Percentiles rank a stretch among this genome's conserved stretches.
Conservation (phyloP, 768 basidiomycete species). For the Calvatia gigantea region DNA sequence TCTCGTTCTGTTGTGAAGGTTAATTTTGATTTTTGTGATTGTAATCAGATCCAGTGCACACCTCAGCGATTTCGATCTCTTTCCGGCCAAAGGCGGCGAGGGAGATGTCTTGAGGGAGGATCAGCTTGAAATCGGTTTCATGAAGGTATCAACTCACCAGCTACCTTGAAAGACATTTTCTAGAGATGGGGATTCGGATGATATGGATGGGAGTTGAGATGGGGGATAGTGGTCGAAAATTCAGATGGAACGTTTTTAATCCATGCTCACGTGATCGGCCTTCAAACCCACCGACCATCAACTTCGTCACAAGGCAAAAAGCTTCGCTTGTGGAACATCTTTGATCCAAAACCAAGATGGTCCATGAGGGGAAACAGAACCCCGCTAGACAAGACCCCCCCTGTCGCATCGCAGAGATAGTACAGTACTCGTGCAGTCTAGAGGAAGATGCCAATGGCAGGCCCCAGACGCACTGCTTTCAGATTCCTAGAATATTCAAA, state of each 20-base stretch:
- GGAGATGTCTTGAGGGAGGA: slow-evolving; percentile 65
- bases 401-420: slow-evolving; percentile 67
- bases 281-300: not conserved
- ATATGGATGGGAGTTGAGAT: slow-evolving; percentile 21
- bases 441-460: slow-evolving; percentile 24
- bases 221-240: slow-evolving; percentile 16
- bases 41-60: slow-evolving; percentile 26
- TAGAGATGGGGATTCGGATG: slow-evolving; percentile 20
- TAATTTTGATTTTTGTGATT: slow-evolving; percentile 16
- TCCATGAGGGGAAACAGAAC: not conserved
- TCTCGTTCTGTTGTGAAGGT: slow-evolving; percentile 62
- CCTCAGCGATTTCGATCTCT: slow-evolving; percentile 99
- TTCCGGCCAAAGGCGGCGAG: slow-evolving; percentile 99
- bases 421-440: slow-evolving; percentile 64
- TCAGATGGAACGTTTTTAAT: slow-evolving; percentile 33
- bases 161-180: slow-evolving; percentile 87
- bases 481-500: slow-evolving; percentile 70
- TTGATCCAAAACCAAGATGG: not conserved
- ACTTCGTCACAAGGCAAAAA: too few species aligned
- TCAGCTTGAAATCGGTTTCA: not conserved
- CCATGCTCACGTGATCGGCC: slow-evolving; percentile 29
- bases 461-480: slow-evolving; percentile 56
- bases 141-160: slow-evolving; percentile 46
- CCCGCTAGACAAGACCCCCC: slow-evolving; percentile 15
- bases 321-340: not conserved